Evolutionary conservation across 352 stramenopile species (phyloP), one percentile per base, ranked within the genome.

Genomic region (Phytophthora niederhauseri): DNA sequence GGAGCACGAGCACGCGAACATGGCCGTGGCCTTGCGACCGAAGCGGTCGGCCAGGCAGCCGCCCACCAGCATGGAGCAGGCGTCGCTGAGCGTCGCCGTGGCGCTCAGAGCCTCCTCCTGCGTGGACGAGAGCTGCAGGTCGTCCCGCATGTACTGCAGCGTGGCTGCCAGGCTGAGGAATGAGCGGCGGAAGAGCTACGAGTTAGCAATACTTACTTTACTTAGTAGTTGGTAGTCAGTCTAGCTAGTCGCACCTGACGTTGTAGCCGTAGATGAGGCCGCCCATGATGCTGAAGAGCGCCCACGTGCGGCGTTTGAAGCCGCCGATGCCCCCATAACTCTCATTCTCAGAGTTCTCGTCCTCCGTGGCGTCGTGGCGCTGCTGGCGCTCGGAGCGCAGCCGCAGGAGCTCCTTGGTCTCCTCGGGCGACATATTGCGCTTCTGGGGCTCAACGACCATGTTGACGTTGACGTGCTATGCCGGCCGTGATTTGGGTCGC

Each of bases 201-300:
- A 45, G 19, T 43, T 57, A 61, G n/a, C 15, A 49, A 20, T 61
- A 26, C 24, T 2, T 26, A 26, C 24, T 26, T 26, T 26, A 26
- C 22, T 3, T 26, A 26, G 24, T 26, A 11, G 34, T 17, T 49
- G 26, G 26, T n/a, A n/a, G n/a, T n/a, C n/a, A 26, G 24, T 26
- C 30, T 34, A 9, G 30, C 30, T 22, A 15, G 24, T 43, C 36
- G 5, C 7, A 71, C 66, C 66, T 92, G 63, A 96, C 89, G 72
- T 96, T 96, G 79, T 96, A 94, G 54, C 89, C 89, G 73, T 96
- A 96, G 59, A 96, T 94, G 64, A 96, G 83, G 0, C 89, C 87
- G 30, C 87, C 87, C 41, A 93, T 77, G 68, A 94, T 62, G 61
- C 89, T 96, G 57, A 96, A 96, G 8, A 91, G 61, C 61, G 86